phyloP scores from a whole-genome alignment of 495 filamentous ascomycete genomes.

The Aspergillus homomorphus region DNA sequence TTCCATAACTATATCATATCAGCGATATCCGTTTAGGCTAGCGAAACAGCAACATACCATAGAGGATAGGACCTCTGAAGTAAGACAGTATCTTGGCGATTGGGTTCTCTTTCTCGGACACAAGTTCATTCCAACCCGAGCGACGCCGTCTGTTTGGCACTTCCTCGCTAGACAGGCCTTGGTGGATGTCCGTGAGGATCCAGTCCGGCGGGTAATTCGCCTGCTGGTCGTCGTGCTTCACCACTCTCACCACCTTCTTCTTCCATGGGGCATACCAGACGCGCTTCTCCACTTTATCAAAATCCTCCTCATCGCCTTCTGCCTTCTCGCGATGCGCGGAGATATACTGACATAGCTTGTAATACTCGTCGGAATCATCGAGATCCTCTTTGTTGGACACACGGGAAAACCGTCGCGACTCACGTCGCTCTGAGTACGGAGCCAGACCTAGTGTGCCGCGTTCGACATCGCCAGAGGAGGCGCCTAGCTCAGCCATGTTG shows the following conservation, averaged over 20 bases:
- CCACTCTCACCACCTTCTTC: constrained; percentile 53
- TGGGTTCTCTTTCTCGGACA: constrained; percentile 69
- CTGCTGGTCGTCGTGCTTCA: constrained; percentile 31
- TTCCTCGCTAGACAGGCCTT: constrained; percentile 54
- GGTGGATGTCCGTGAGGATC: constrained; percentile 65
- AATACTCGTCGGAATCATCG: constrained; percentile 47
- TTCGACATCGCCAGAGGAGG: constrained; percentile 17
- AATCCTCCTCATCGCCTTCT: constrained; percentile 20
- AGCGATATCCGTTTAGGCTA: constrained; percentile 10
- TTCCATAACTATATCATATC: constrained; percentile 65
- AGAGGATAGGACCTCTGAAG: constrained; percentile 78
- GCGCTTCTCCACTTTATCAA: constrained; percentile 34
- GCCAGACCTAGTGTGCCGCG: constrained; percentile 14
- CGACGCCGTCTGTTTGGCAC: constrained; percentile 57
- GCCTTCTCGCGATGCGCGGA: constrained; percentile 57
- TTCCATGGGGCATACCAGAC: constrained; percentile 58
- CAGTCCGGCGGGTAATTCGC: constrained; percentile 59
- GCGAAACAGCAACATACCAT: constrained; percentile 50
- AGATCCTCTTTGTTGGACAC: constrained; percentile 39
- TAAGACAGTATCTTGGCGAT: constrained; percentile 70
- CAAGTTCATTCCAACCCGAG: constrained; percentile 69
- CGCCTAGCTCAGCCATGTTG: constrained; percentile 23
- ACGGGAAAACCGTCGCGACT: constrained; percentile 37
- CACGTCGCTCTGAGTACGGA: constrained; percentile 6
- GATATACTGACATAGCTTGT: constrained; percentile 59